Evolutionary conservation across 495 filamentous ascomycete genomes (phyloP).

Genomic region (Paragyromitra xinjiangensis): DNA sequence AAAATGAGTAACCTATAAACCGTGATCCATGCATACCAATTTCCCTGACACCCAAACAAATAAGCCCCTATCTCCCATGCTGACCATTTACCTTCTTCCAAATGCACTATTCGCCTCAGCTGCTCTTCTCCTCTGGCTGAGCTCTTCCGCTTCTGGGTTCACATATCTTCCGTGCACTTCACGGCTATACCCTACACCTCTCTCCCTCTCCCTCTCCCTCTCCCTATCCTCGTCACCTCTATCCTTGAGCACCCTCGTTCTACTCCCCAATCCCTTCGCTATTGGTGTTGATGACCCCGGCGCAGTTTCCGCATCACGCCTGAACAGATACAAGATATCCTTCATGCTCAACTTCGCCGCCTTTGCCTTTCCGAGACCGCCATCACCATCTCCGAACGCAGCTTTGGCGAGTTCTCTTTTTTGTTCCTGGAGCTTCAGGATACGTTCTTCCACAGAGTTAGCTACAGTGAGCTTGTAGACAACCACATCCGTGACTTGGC

Average conservation of each 20-base stretch:
- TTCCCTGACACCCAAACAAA: neutral
- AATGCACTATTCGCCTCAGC: conserved; percentile 40
- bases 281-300: conserved; percentile 19
- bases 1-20: conserved; percentile 4
- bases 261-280: conserved; percentile 35
- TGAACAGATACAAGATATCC: conserved; percentile 91
- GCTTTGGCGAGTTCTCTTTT: conserved; percentile 87
- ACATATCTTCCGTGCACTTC: conserved; percentile 47
- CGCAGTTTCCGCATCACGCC: conserved; percentile 71
- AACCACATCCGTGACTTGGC: conserved; percentile 90
- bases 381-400: conserved; percentile 76
- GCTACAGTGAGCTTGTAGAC: conserved; percentile 92
- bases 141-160: conserved; percentile 26
- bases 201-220: conserved; percentile 19
- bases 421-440: conserved; percentile 88
- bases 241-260: conserved; percentile 55
- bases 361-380: conserved; percentile 67
- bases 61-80: neutral
- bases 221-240: conserved; percentile 20
- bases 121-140: conserved; percentile 36
- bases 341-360: conserved; percentile 85
- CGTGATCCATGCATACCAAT: neutral
- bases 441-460: conserved; percentile 87
- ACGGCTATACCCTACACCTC: conserved; percentile 45
- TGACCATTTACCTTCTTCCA: conserved; percentile 47